These are phyloP conservation scores for Boletellus emodensis DNA, from an alignment of 768 basidiomycete species.

Conservation along the genomic window DNA sequence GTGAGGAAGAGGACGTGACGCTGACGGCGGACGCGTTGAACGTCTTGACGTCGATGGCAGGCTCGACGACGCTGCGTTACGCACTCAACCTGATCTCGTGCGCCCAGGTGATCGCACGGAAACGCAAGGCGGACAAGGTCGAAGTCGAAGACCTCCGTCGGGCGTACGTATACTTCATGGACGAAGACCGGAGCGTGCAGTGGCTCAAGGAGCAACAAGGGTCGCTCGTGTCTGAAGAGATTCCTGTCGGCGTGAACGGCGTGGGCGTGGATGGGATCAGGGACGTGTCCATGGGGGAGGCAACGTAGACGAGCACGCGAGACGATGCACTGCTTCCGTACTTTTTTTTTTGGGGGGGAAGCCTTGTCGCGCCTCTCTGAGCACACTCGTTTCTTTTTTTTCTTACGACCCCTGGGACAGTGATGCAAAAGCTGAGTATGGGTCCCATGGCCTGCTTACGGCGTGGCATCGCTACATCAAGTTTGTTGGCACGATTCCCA, in stretches of 20 bases:
- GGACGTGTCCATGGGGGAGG: conserved; percentile 30
- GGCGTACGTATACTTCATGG: conserved; percentile 88
- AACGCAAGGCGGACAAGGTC: conserved; percentile 77
- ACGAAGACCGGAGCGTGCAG: conserved; percentile 88
- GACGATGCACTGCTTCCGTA: too few species aligned
- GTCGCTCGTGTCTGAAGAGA: conserved; percentile 69
- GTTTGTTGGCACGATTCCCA: too few species aligned
- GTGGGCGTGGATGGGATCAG: conserved; percentile 16
- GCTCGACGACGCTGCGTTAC: conserved; percentile 87
- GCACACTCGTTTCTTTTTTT: too few species aligned
- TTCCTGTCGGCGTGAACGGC: conserved; percentile 28
- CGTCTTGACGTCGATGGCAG: conserved; percentile 86
- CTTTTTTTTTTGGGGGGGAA: too few species aligned
- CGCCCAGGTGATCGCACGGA: conserved; percentile 78
- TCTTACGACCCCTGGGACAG: too few species aligned
- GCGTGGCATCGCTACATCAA: too few species aligned
- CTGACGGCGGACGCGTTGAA: conserved; percentile 67
- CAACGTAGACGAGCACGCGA: conserved; percentile 8
- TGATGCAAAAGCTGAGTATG: too few species aligned
- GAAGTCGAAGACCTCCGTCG: conserved; percentile 81
- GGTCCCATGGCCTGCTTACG: too few species aligned
- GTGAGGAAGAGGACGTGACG: conserved; percentile 93
- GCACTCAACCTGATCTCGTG: conserved; percentile 94
- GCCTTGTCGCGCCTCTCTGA: too few species aligned
- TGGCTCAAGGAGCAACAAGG: conserved; percentile 88